A percentile compares a stretch with the other conserved stretches of the same genome.
phyloP scores from a whole-genome alignment of 2,329 filamentous ascomycete genomes.

The Venturia aucupariae region DNA sequence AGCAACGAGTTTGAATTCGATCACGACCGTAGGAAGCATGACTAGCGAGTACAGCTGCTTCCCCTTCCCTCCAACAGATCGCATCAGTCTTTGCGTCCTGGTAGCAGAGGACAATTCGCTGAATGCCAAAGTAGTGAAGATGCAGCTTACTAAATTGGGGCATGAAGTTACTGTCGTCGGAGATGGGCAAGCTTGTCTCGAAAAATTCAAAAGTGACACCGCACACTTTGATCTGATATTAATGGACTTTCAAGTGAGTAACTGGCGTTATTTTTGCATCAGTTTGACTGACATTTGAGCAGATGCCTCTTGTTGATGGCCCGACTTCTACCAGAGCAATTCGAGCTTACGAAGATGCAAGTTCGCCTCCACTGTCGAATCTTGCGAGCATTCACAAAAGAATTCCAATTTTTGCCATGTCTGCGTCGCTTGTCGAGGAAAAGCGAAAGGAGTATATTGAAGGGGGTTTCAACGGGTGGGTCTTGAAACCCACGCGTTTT shows the following conservation, averaged over 20 bases:
- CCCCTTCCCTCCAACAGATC: background rate
- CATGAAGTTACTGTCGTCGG: background rate
- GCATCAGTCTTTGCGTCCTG: background rate
- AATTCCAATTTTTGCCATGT: background rate
- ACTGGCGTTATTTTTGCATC: background rate
- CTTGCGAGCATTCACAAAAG: background rate
- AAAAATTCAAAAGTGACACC: background rate
- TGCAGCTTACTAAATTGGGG: background rate
- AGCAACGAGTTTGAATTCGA: background rate
- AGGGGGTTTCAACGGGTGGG: background rate
- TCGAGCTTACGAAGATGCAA: background rate
- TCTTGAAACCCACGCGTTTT: background rate
- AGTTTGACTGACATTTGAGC: background rate
- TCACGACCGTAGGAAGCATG: background rate
- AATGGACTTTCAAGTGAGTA: background rate
- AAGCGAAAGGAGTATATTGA: background rate
- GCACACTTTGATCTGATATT: background rate
- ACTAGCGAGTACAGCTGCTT: background rate
- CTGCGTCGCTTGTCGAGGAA: background rate
- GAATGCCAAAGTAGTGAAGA: background rate
- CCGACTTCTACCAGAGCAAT: background rate
- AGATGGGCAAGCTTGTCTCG: conserved; percentile 1
- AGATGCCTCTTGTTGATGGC: background rate
- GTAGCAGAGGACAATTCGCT: background rate
- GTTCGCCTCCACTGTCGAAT: background rate